Conservation (phyloP, 2,329 filamentous ascomycete genomes). For the Trichoderma arundinaceum region DNA sequence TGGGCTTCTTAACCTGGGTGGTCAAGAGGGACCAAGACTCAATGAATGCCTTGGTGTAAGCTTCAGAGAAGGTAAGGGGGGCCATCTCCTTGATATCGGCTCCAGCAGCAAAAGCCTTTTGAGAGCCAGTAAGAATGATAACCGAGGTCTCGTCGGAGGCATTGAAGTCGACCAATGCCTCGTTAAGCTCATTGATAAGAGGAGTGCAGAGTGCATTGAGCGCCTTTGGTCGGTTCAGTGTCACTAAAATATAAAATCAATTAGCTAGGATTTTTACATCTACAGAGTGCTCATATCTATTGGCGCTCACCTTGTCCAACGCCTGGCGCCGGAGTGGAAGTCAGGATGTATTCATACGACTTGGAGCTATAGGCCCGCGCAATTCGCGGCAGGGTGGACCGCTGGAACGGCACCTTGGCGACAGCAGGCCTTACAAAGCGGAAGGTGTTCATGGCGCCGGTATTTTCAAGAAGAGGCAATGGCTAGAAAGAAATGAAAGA, state of each 20-base stretch:
- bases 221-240: conserved; percentile 90
- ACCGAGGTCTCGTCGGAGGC: conserved; percentile 70
- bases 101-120: conserved; percentile 91
- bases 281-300: neutral
- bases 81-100: conserved; percentile 99
- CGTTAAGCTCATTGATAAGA: conserved; percentile 87
- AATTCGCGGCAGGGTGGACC: conserved; percentile 61
- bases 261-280: neutral
- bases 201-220: conserved; percentile 93
- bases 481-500: neutral
- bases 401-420: conserved; percentile 54
- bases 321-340: conserved; percentile 82
- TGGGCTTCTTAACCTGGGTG: conserved; percentile 85
- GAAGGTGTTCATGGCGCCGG: conserved; percentile 56
- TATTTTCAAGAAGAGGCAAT: neutral
- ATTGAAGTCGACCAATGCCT: conserved; percentile 74
- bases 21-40: conserved; percentile 90
- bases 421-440: conserved; percentile 66
- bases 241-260: conserved; percentile 63
- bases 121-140: conserved; percentile 85
- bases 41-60: conserved; percentile 91
- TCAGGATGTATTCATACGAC: conserved; percentile 80
- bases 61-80: conserved; percentile 82
- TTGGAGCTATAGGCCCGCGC: conserved; percentile 59
- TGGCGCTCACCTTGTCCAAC: conserved; percentile 76